phyloP scores from a whole-genome alignment of 73 alveolate genomes.

The Paramecium sonneborni region DNA sequence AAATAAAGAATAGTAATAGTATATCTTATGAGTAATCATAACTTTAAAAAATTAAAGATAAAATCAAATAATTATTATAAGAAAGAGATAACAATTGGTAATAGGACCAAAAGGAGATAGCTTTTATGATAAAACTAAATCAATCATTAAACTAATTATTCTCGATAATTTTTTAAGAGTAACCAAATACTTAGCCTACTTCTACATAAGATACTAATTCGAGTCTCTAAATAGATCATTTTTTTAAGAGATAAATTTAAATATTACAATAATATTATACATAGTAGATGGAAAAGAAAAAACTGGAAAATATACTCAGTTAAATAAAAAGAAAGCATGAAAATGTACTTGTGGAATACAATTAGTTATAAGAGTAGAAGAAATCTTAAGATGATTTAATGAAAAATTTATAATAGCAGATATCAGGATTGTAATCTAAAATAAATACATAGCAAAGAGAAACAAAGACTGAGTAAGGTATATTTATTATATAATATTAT shows the following conservation, averaged over 20 bases:
- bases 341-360: background rate
- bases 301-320: background rate
- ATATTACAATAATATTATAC: background rate
- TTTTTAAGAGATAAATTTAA: conserved; percentile 9
- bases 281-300: conserved; percentile 5
- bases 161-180: background rate
- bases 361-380: background rate
- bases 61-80: background rate
- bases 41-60: conserved; percentile 19
- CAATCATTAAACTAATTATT: background rate
- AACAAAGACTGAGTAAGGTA: background rate
- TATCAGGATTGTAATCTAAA: background rate
- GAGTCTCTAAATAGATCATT: background rate
- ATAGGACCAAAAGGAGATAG: conserved; percentile 10
- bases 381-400: background rate
- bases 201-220: background rate
- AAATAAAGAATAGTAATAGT: conserved; percentile 25
- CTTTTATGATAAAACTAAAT: conserved; percentile 41
- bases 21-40: background rate
- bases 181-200: background rate
- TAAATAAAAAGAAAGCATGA: background rate
- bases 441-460: background rate
- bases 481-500: background rate
- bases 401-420: background rate
- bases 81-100: background rate